Percentiles rank a stretch among this genome's conserved stretches.
phyloP scores from a whole-genome alignment of 768 basidiomycete genomes.

The Rhodotorula toruloides region DNA sequence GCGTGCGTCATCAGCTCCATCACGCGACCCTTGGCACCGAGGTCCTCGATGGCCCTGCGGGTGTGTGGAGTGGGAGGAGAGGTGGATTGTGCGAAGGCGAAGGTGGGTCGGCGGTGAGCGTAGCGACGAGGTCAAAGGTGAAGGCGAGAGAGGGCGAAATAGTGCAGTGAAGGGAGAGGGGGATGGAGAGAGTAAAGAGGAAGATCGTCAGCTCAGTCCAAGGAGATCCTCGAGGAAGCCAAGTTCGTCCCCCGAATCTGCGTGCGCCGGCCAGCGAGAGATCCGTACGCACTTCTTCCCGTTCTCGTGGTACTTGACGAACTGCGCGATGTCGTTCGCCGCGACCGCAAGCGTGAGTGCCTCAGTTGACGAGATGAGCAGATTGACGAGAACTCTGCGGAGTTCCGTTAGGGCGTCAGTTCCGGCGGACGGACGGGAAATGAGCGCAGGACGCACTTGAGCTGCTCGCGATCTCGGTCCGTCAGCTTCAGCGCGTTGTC shows the following conservation, averaged over 20 bases:
- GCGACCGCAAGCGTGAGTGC: slow-evolving; percentile 77
- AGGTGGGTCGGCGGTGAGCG: not conserved
- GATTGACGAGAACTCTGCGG: slow-evolving; percentile 57
- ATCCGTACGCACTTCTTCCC: slow-evolving; percentile 68
- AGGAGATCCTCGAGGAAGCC: not conserved
- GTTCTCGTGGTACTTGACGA: slow-evolving; percentile 81
- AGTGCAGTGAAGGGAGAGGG: not conserved
- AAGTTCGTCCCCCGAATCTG: too few species aligned
- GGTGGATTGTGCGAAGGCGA: too few species aligned
- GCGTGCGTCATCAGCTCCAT: slow-evolving; percentile 74
- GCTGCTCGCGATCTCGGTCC: slow-evolving; percentile 72
- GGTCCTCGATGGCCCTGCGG: slow-evolving; percentile 58
- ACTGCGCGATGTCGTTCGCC: slow-evolving; percentile 86
- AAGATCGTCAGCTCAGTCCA: not conserved
- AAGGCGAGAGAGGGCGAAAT: not conserved
- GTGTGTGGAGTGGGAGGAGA: not conserved
- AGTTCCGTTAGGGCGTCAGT: too few species aligned
- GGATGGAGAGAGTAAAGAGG: not conserved
- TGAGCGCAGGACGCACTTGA: slow-evolving; percentile 57
- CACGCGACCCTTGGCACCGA: slow-evolving; percentile 67
- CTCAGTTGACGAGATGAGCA: slow-evolving; percentile 67
- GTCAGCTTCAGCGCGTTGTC: slow-evolving; percentile 84
- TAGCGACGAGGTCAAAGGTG: too few species aligned
- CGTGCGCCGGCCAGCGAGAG: too few species aligned
- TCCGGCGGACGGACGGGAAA: not conserved